phyloP scores from a whole-genome alignment of 73 alveolate species.

The Durusdinium trenchii region DNA sequence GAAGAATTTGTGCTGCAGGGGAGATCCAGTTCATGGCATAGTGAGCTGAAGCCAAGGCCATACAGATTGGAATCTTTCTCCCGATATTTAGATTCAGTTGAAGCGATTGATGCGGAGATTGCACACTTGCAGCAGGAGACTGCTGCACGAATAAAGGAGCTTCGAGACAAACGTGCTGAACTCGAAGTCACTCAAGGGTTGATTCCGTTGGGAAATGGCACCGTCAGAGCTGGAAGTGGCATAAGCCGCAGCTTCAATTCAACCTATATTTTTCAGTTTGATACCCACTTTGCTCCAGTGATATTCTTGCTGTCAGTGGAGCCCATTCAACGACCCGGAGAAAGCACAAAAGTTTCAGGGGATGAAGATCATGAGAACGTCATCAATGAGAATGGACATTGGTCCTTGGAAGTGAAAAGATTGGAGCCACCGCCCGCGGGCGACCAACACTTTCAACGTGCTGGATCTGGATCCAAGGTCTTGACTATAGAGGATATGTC shows the following conservation, averaged over 20 bases:
- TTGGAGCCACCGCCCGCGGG: conserved; percentile 38
- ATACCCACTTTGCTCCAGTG: conserved; percentile 57
- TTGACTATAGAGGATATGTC: conserved; percentile 78
- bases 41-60: not conserved
- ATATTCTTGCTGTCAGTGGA: conserved; percentile 39
- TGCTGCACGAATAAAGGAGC: conserved; percentile 43
- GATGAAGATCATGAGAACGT: conserved; percentile 18
- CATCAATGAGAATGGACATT: not conserved
- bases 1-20: conserved; percentile 80
- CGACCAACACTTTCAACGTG: not conserved
- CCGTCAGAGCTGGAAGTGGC: too few species aligned
- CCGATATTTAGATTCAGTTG: conserved; percentile 17
- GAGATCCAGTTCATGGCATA: not conserved
- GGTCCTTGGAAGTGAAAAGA: conserved; percentile 69
- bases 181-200: conserved; percentile 46
- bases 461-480: conserved; percentile 57
- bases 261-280: conserved; percentile 60
- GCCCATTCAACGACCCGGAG: conserved; percentile 9
- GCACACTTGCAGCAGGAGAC: conserved; percentile 75
- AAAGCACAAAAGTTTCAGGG: not conserved
- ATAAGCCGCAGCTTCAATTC: conserved; percentile 58
- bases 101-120: conserved; percentile 75
- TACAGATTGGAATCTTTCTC: not conserved
- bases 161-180: conserved; percentile 83
- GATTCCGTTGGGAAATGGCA: conserved; percentile 44